A percentile compares a stretch with the other conserved stretches of the same genome.
Conservation (phyloP, 352 stramenopile genomes). For the Peronospora tabacina region DNA sequence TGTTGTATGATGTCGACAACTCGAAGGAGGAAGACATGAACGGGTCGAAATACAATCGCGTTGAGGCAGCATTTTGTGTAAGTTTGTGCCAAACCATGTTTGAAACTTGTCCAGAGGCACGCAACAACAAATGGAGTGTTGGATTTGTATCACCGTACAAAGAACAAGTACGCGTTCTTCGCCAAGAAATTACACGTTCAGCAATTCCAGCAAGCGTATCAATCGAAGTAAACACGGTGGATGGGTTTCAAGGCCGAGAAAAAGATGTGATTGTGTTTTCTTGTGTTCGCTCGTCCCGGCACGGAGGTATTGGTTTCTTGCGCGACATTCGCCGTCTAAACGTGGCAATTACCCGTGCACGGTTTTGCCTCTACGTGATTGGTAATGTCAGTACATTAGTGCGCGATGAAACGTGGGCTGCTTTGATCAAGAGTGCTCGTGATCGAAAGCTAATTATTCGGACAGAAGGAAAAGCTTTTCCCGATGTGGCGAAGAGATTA, state of each 20-base stretch:
- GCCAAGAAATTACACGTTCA: conserved; percentile 52
- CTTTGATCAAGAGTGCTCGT: conserved; percentile 61
- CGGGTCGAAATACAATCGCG: conserved; percentile 74
- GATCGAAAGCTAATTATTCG: conserved; percentile 62
- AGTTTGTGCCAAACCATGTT: conserved; percentile 67
- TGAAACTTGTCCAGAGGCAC: conserved; percentile 41
- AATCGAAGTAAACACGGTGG: conserved; percentile 95
- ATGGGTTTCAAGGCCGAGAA: conserved; percentile 97
- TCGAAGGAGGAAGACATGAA: conserved; percentile 67
- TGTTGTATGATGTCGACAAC: conserved; percentile 79
- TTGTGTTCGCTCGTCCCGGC: conserved; percentile 82
- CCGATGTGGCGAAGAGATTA: conserved; percentile 32
- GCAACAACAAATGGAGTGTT: conserved; percentile 75
- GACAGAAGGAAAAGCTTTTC: conserved; percentile 36
- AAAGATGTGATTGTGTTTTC: conserved; percentile 99
- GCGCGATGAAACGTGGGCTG: conserved; percentile 71
- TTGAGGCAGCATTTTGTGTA: conserved; percentile 74
- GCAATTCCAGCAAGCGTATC: conserved; percentile 43
- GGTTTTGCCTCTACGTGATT: conserved; percentile 85
- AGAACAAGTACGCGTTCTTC: conserved; percentile 88
- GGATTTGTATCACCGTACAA: conserved; percentile 98
- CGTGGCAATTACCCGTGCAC: conserved; percentile 84
- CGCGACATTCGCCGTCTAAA: conserved; percentile 87
- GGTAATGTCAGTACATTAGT: conserved; percentile 68
- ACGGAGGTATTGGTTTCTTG: conserved; percentile 85